Conservation (phyloP, 2,329 filamentous ascomycete genomes). For the Diatrype stigma region DNA sequence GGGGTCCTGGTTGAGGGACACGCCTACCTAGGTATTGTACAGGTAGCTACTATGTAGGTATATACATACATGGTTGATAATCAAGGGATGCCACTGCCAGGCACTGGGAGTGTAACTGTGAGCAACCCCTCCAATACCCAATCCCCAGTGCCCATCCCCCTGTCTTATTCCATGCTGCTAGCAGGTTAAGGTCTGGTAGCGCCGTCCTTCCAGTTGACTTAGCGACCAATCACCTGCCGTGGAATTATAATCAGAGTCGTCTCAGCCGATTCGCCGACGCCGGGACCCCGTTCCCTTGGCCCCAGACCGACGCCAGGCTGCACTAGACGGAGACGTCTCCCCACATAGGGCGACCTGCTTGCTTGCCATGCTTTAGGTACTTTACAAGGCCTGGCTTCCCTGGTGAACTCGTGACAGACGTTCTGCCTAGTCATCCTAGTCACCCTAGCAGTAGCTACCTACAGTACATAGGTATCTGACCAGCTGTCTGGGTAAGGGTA, state of each 20-base stretch:
- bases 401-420: neutral
- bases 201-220: neutral
- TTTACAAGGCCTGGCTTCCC: too few species aligned
- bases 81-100: neutral
- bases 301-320: neutral
- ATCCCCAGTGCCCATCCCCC: neutral
- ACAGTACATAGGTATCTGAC: too few species aligned
- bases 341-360: neutral
- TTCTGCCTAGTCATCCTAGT: neutral
- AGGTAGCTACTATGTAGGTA: neutral
- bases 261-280: conserved; percentile 17
- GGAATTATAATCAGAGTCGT: conserved; percentile 20
- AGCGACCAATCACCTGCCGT: conserved; percentile 13
- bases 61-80: neutral
- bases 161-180: neutral
- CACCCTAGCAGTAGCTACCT: too few species aligned
- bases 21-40: too few species aligned
- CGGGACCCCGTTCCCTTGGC: conserved; percentile 2
- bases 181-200: neutral
- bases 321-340: neutral
- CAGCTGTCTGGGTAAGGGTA: too few species aligned
- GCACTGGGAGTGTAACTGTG: neutral
- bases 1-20: too few species aligned
- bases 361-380: too few species aligned
- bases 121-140: too few species aligned